Evolutionary conservation across 768 basidiomycete species (phyloP).

Genomic region (Mycena floridula): DNA sequence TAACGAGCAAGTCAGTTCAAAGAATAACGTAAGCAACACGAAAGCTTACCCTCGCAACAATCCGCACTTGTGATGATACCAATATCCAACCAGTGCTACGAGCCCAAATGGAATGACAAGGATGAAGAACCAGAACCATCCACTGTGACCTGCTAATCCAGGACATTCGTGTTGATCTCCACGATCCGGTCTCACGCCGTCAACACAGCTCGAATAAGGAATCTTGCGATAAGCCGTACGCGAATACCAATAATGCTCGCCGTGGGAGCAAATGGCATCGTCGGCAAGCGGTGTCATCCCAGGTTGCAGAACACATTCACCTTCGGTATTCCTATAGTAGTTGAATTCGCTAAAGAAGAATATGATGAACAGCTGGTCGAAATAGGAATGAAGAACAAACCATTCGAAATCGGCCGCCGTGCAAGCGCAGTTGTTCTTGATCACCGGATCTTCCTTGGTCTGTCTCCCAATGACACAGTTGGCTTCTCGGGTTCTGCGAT

Average conservation of each 20-base stretch:
- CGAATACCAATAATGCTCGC: slow-evolving; percentile 86
- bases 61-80: slow-evolving; percentile 75
- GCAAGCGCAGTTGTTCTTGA: slow-evolving; percentile 74
- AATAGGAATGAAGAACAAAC: slow-evolving; percentile 35
- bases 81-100: slow-evolving; percentile 72
- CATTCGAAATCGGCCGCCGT: slow-evolving; percentile 84
- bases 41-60: slow-evolving; percentile 63
- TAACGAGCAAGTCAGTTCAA: too few species aligned
- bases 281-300: slow-evolving; percentile 57
- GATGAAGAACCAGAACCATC: slow-evolving; percentile 81
- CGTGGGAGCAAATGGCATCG: slow-evolving; percentile 57
- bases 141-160: slow-evolving; percentile 65
- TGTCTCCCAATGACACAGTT: slow-evolving; percentile 82
- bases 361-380: slow-evolving; percentile 1
- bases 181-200: slow-evolving; percentile 68
- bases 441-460: slow-evolving; percentile 42
- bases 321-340: slow-evolving; percentile 58
- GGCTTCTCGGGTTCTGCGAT: slow-evolving; percentile 75
- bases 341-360: slow-evolving; percentile 79
- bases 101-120: slow-evolving; percentile 71
- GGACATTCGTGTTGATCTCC: slow-evolving; percentile 77
- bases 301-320: slow-evolving; percentile 71
- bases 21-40: too few species aligned
- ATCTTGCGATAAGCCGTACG: slow-evolving; percentile 89
- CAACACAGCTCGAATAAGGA: slow-evolving; percentile 82